Evolutionary conservation across 495 filamentous ascomycete species (phyloP), one percentile per base, ranked within the genome.

Genomic region (Hypoxylon fuscum): DNA sequence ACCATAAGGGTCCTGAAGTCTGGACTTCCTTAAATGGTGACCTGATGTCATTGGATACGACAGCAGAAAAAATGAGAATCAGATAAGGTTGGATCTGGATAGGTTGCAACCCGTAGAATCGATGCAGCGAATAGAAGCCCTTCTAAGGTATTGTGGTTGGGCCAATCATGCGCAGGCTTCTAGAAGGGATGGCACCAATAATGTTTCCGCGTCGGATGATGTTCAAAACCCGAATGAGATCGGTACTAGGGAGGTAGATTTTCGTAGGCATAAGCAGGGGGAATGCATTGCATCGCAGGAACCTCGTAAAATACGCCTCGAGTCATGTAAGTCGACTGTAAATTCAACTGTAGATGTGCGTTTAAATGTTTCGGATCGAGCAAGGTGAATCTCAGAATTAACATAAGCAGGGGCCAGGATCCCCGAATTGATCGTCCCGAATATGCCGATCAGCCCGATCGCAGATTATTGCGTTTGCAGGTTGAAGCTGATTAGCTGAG

Each of bases 211-310:
- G 27, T 62, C 63, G 63, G 63, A 62, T 62, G 57, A 66, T 66
- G 63, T 66, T 66, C 41, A 66, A 58, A 21, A 66, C 41, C 63
- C 63, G 63, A 66, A 52, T 56, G 62, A 65, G 35, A 51, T 61
- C 51, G n/a, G n/a, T n/a, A n/a, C n/a, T n/a, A n/a, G n/a, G n/a
- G n/a, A n/a, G 45, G 45, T 20, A 14, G 12, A 35, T 32, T 42
- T 6, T 48, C 32, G 31, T 29, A 18, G 42, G 29, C 12, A 38
- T 46, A 15, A 15, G 20, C 56, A 54, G 34, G 57, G 42, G 48
- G 10, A 18, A 25, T 59, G 20, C 32, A 54, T 18, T 48, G 27
- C 21, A 25, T 38, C 42, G 31, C 18, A 44, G 40, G 25, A 4
- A 40, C 44, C 47, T 47, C 12, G 31, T 25, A 51, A 14, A 18